These are phyloP conservation scores for Conringia planisiliqua DNA, from an alignment of 345 rosid genomes.

Conservation along the genomic window DNA sequence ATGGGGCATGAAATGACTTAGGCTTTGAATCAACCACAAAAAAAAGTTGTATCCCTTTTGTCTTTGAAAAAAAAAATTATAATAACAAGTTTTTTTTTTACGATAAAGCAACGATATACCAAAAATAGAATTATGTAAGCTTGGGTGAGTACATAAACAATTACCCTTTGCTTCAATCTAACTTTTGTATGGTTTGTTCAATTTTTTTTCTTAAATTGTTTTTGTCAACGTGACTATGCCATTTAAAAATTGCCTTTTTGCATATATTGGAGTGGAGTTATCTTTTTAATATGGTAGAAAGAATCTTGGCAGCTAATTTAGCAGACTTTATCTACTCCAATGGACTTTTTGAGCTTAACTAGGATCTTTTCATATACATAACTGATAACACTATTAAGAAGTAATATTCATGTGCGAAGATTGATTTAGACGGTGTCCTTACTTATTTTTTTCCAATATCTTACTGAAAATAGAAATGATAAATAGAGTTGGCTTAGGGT, in stretches of 20 bases:
- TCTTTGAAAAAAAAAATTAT: not conserved
- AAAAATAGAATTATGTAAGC: slow-evolving; percentile 13
- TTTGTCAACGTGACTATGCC: not conserved
- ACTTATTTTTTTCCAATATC: too few relatives aligned
- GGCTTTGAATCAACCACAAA: slow-evolving; percentile 1
- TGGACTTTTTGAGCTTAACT: not conserved
- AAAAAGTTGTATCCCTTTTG: slow-evolving; percentile 30
- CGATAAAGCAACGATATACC: not conserved
- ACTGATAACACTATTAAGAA: not conserved
- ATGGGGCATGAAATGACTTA: slow-evolving; percentile 26
- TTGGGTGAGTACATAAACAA: not conserved
- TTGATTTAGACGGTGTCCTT: too few relatives aligned
- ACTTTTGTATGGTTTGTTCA: not conserved
- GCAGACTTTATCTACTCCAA: not conserved
- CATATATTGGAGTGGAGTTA: not conserved
- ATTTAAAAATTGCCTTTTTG: not conserved
- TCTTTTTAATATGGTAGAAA: not conserved
- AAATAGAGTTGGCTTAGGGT: too few relatives aligned
- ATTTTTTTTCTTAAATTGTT: not conserved
- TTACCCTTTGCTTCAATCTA: not conserved
- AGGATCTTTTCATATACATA: not conserved
- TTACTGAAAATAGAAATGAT: too few relatives aligned
- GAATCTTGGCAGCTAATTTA: not conserved
- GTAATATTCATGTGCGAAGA: not conserved
- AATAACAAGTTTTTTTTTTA: not conserved